Base-by-base conservation (phyloP, 139 green algal genomes). In the Chlamydomonas sphaeroides region DNA sequence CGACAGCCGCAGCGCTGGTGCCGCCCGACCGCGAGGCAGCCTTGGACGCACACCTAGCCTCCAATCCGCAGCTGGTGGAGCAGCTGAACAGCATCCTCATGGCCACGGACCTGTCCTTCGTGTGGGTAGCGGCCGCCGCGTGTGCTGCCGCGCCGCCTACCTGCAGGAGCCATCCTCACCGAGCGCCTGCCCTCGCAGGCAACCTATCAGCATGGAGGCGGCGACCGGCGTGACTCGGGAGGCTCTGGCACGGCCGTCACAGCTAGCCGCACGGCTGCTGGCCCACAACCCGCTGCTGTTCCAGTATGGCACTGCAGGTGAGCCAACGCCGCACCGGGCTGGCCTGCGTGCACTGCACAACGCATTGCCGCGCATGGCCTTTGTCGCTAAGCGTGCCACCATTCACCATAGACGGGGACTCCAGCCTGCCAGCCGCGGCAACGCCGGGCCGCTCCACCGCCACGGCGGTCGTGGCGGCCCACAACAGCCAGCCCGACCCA, bases 401-500 rank as follows among this genome's bases (percentile, higher is more conserved):
- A n/a, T n/a, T n/a, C n/a, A n/a, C n/a, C n/a, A n/a, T n/a, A n/a
- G n/a, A n/a, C n/a, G n/a, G n/a, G n/a, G n/a, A n/a, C n/a, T n/a
- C n/a, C n/a, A n/a, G n/a, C n/a, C n/a, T n/a, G n/a, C 45, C 48
- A 14, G 48, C 38, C 1, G 35, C 41, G 14, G 28, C n/a, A 17
- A 70, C 61, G 21, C 74, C 59, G 8, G 74, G 38, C 20, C 53
- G 4, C 28, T 42, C 72, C 3, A n/a, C 8, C 26, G 28, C 33
- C 1, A 35, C n/a, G n/a, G 74, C 74, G 21, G 39, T 80, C 38
- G 25, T 80, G 36, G 63, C 59, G 41, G 74, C 59, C 10, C 74
- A 80, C 38, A 61, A 70, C 74, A 80, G 39, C n/a, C 74, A 80
- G n/a, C 61, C 63, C 4, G 74, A 80, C 38, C 14, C 41, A 36